Evolutionary conservation across 257 asterid species (phyloP).

Genomic region (Solanum corneliomulleri): DNA sequence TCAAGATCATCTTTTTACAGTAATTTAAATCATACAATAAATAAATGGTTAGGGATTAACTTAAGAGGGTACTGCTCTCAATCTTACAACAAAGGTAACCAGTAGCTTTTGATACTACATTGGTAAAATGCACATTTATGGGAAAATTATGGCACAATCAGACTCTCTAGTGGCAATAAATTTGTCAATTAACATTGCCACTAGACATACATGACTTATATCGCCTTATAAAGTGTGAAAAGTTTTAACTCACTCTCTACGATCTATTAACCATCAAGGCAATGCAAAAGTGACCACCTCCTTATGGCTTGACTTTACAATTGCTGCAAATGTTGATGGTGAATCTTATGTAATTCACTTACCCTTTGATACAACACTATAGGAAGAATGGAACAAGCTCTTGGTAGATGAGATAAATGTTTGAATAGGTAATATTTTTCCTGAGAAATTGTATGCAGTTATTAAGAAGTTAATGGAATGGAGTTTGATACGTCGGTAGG

Average conservation of each 20-base stretch:
- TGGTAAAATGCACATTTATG: background rate
- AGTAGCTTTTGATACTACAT: background rate
- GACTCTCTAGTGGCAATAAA: background rate
- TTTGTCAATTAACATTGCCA: background rate
- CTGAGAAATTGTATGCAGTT: constrained; percentile 52
- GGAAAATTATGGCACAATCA: background rate
- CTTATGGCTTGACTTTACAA: background rate
- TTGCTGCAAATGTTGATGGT: background rate
- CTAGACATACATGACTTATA: background rate
- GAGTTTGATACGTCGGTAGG: constrained; percentile 68
- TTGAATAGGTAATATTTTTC: constrained; percentile 62
- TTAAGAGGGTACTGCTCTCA: background rate
- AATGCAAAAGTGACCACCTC: no score
- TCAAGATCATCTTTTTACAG: no score
- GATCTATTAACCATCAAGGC: background rate
- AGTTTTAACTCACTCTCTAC: background rate
- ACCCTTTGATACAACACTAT: constrained; percentile 41
- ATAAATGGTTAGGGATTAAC: background rate
- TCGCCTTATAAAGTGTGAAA: background rate
- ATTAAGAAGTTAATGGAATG: constrained; percentile 78
- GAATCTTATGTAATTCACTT: background rate
- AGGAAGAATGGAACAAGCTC: constrained; percentile 69
- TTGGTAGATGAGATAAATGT: constrained; percentile 49
- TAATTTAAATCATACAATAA: no score
- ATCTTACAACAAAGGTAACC: background rate